Evolutionary conservation across 306 rosid species (phyloP), one percentile per base, ranked within the genome.

Genomic region (Elaeagnus macrophylla): DNA sequence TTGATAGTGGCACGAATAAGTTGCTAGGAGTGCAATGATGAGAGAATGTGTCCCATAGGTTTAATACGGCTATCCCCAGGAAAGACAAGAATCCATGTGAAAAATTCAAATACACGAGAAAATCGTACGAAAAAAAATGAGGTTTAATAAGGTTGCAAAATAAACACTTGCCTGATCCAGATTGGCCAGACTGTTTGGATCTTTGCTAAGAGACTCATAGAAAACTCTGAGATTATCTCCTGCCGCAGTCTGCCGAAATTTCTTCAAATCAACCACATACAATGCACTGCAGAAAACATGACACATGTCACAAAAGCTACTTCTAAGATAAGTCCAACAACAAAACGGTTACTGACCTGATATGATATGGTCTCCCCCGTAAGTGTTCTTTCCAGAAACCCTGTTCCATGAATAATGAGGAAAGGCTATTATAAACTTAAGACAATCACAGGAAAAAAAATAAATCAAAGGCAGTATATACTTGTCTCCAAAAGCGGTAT

Each of bases 321-420:
- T 0, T 9, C 20, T 15, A 37, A 37, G 10, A 8, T 5, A 15
- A 60, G 44, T 35, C 8, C 13, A 40, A 51, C 6, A 50, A 48
- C 54, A 50, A 57, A 60, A 53, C 3, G 64, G 60, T 51, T 43
- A 54, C 61, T 54, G 48, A 84, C 97, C 99, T 91, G 58, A 87
- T 91, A 75, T 91, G 99, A 64, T 91, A 91, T 6, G 96, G 81
- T 68, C 42, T 87, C 9, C 96, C 99, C 37, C 94, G 93, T 70
- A 91, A 75, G 66, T 91, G 99, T 67, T 91, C 99, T 79, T 74
- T 91, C 99, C 96, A 87, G 71, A 91, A 91, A 62, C 99, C 99
- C 99, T 87, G 75, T 37, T 47, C 56, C 71, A 69, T 35, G 37
- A 75, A 50, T 57, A 53, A 58, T 51, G 59, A 48, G 57, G 51